phyloP scores from a whole-genome alignment of 1,139 yeast genomes.

The Saccharomyces hybrid region DNA sequence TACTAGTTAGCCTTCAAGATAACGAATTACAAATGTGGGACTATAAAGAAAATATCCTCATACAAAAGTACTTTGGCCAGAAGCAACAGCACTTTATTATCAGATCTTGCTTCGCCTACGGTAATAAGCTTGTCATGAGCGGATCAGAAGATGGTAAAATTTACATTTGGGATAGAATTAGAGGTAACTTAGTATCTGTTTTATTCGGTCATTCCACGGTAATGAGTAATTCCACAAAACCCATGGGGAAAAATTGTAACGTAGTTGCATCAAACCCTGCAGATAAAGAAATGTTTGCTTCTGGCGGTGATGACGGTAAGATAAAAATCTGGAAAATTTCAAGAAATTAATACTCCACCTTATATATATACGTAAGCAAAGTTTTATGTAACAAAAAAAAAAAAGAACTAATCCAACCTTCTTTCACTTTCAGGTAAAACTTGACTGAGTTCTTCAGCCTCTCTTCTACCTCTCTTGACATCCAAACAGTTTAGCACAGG shows the following conservation, averaged over 20 bases:
- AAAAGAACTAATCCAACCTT: constrained; percentile 5
- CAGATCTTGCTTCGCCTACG: constrained; percentile 69
- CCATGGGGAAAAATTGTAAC: constrained; percentile 28
- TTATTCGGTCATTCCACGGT: constrained; percentile 48
- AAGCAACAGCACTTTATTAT: constrained; percentile 62
- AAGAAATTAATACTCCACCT: constrained; percentile 11
- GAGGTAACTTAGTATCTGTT: constrained; percentile 60
- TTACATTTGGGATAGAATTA: constrained; percentile 71
- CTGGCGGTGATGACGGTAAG: constrained; percentile 75
- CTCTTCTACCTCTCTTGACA: constrained; percentile 48
- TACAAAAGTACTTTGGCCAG: constrained; percentile 63
- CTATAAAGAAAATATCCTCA: constrained; percentile 40
- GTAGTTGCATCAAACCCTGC: constrained; percentile 63
- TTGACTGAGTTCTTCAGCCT: constrained; percentile 35
- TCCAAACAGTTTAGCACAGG: constrained; percentile 45
- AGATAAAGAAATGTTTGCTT: constrained; percentile 54
- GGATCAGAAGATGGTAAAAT: constrained; percentile 81
- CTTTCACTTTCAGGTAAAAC: constrained; percentile 3
- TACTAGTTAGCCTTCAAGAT: constrained; percentile 61
- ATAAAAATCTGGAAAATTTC: constrained; percentile 60
- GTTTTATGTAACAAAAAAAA: neutral
- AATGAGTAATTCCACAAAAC: constrained; percentile 8
- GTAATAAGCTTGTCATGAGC: constrained; percentile 63
- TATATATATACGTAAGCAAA: neutral
- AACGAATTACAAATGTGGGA: constrained; percentile 82